Conservation (phyloP, 352 stramenopile genomes). For the Phytophthora melonis region DNA sequence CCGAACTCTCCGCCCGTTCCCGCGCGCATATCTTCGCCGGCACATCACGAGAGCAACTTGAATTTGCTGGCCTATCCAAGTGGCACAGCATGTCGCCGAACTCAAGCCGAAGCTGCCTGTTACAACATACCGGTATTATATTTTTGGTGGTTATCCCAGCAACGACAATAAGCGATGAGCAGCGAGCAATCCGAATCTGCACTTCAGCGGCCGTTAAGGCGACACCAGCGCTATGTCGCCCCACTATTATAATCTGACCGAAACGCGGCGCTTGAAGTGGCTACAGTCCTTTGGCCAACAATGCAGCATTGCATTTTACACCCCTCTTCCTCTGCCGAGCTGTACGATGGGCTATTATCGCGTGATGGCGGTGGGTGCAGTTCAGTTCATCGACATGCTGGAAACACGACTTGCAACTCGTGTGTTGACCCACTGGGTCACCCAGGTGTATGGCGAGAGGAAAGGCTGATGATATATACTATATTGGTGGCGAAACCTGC, state of each 20-base stretch:
- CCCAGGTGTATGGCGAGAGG: slow-evolving; percentile 9
- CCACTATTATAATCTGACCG: neutral
- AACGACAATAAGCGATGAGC: neutral
- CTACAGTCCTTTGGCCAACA: too few relatives aligned
- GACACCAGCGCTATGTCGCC: neutral
- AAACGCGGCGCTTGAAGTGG: neutral
- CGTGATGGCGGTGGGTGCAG: neutral
- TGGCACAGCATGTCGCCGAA: neutral
- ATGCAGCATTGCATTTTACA: too few relatives aligned
- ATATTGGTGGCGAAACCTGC: slow-evolving; percentile 23
- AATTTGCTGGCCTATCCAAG: slow-evolving; percentile 12
- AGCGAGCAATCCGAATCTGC: too few relatives aligned
- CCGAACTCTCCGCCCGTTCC: slow-evolving; percentile 6
- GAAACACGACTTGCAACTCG: neutral
- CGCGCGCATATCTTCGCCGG: slow-evolving; percentile 14
- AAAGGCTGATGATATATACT: slow-evolving; percentile 6
- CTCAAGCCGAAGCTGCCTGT: neutral
- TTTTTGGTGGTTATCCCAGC: neutral
- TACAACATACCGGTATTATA: too few relatives aligned
- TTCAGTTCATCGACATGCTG: neutral
- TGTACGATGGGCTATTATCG: neutral
- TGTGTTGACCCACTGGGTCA: neutral
- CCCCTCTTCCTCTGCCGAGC: neutral
- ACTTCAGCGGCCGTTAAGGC: neutral
- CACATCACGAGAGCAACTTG: slow-evolving; percentile 24